These are phyloP conservation scores for Nothophytophthora sp. DNA, from an alignment of 352 stramenopile species.

Conservation along the genomic window DNA sequence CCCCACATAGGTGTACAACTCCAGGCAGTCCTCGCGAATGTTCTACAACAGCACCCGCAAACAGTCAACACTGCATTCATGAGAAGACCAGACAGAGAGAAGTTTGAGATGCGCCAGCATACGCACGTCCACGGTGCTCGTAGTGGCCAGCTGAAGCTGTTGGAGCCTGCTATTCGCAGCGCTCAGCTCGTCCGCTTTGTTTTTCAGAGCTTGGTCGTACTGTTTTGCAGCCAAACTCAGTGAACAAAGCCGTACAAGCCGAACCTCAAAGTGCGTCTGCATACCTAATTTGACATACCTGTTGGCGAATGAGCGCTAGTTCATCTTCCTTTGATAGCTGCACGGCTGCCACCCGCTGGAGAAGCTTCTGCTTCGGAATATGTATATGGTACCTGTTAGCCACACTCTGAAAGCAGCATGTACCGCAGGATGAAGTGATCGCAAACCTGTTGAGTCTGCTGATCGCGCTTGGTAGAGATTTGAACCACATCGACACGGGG, in stretches of 20 bases:
- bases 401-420: background rate
- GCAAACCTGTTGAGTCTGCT: slow-evolving; percentile 30
- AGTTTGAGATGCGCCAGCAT: background rate
- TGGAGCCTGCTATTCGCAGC: slow-evolving; percentile 34
- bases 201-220: slow-evolving; percentile 67
- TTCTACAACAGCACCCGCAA: slow-evolving; percentile 30
- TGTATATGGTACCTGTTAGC: background rate
- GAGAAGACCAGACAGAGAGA: background rate
- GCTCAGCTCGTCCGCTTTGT: slow-evolving; percentile 48
- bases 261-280: background rate
- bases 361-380: slow-evolving; percentile 30
- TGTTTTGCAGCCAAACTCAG: slow-evolving; percentile 5
- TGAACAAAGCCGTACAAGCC: background rate
- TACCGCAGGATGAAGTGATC: background rate
- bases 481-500: slow-evolving; percentile 12
- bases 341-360: slow-evolving; percentile 48
- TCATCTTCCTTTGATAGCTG: slow-evolving; percentile 71
- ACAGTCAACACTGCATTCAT: background rate
- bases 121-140: slow-evolving; percentile 50
- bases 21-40: slow-evolving; percentile 64
- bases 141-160: slow-evolving; percentile 34
- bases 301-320: slow-evolving; percentile 68
- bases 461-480: slow-evolving; percentile 26
- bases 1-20: slow-evolving; percentile 69
- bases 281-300: slow-evolving; percentile 25